Base-by-base conservation (phyloP, 495 filamentous ascomycete species). In the Talaromyces trachyspermus region DNA sequence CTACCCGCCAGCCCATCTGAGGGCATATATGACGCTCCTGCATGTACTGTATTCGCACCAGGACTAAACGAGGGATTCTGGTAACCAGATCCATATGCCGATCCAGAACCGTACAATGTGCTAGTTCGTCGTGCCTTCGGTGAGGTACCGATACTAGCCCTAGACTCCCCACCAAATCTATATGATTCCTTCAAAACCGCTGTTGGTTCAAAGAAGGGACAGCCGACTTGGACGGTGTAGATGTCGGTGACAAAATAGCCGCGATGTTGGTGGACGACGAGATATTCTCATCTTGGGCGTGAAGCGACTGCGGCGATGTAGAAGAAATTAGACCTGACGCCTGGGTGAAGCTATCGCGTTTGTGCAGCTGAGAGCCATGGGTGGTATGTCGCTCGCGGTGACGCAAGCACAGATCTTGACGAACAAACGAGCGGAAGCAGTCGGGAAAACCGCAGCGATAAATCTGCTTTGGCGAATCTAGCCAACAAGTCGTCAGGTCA, bases 361-460 rank as follows among this genome's bases (percentile, higher is more conserved):
- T 84, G 67, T 90, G 90, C 42, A 97, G 70, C 63, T 95, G 89
- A 11, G 91, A 97, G 38, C 91, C 92, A 57, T 89, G 85, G 50
- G 89, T 90, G n/a, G 88, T 95, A 64, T 98, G 92, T 48, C 92
- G 81, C 60, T 96, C 92, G 59, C 86, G 83, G 71, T 98, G 92
- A 20, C 92, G 83, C 53, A 89, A 80, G 56, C 94, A 95, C 39
- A 98, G 76, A 59, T 98, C 92, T 54, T 95, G 89, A 55, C 92
- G 80, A 49, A 97, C 92, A 67, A 98, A 98, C 43, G 82, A 82
- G 36, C 91, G 85, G 49, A 82, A 76, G 62, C 92, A 98, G 52
- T 89, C 88, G 26, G 87, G 89, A 57, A 89, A 95, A 61, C 95
- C 87, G 72, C 92, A 98, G 62, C 79, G 81, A 61, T 94, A 98